phyloP scores from a whole-genome alignment of 108 stramenopile species.

The Tribonema minus region DNA sequence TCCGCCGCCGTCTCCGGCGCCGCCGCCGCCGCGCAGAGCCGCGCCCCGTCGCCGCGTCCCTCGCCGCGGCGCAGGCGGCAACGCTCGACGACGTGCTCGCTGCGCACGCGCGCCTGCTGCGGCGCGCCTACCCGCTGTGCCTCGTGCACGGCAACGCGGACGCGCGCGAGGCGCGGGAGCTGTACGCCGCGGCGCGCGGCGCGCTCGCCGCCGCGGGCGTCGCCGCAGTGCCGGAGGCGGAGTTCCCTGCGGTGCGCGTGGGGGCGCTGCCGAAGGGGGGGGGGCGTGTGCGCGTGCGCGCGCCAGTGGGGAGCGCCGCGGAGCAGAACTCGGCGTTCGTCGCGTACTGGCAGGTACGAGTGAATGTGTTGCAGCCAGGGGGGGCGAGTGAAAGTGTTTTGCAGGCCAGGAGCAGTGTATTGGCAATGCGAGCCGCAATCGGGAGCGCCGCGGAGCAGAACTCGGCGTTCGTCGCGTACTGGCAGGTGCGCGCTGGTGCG shows the following conservation, averaged over 20 bases:
- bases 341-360: conserved; percentile 30
- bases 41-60: not conserved
- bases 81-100: conserved; percentile 3
- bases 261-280: conserved; percentile 15
- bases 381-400: not conserved
- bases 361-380: not conserved
- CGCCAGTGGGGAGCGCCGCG: conserved; percentile 5
- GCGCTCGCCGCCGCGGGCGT: conserved; percentile 5
- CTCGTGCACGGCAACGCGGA: conserved; percentile 30
- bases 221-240: conserved; percentile 2
- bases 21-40: not conserved
- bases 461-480: conserved; percentile 15
- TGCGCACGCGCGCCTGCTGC: conserved; percentile 1
- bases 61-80: not conserved
- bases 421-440: conserved; percentile 5
- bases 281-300: conserved; percentile 13
- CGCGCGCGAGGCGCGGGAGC: not conserved
- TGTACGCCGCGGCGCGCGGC: not conserved
- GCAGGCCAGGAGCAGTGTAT: too few species aligned
- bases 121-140: not conserved
- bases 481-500: not conserved
- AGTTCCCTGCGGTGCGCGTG: conserved; percentile 1
- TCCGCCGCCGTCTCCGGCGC: not conserved
- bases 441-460: conserved; percentile 18
- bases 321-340: conserved; percentile 19